A percentile compares a stretch with the other conserved stretches of the same genome.
phyloP scores from a whole-genome alignment of 106 monocot species.

The Hemerocallis citrina region DNA sequence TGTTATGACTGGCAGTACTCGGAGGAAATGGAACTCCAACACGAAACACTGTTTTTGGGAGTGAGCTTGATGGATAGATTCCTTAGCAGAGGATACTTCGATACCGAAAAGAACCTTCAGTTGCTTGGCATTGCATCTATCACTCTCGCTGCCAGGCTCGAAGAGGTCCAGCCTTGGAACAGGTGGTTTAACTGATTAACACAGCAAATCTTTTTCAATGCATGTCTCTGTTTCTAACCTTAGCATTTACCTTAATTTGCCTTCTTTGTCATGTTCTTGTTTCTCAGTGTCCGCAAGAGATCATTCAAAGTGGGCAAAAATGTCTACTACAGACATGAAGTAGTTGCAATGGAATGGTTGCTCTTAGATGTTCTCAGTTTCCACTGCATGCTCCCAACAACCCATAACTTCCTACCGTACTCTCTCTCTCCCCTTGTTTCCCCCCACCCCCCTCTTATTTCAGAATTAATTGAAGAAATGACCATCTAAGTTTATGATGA shows the following conservation, averaged over 20 bases:
- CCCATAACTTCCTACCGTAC: constrained; percentile 82
- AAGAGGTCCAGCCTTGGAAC: constrained; percentile 94
- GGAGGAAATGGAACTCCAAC: constrained; percentile 37
- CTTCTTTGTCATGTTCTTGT: background rate
- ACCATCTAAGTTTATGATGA: background rate
- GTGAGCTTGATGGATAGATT: constrained; percentile 78
- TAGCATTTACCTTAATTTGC: background rate
- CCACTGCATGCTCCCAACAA: constrained; percentile 70
- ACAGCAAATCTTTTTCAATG: background rate
- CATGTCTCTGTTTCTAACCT: background rate
- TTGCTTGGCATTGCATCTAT: constrained; percentile 75
- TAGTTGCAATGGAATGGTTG: constrained; percentile 99
- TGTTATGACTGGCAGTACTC: constrained; percentile 39
- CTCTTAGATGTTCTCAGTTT: constrained; percentile 75
- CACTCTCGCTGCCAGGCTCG: constrained; percentile 79
- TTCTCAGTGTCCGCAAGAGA: constrained; percentile 44
- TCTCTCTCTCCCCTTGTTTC: background rate
- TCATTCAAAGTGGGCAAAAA: constrained; percentile 51
- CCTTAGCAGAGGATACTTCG: constrained; percentile 64
- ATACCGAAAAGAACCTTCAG: constrained; percentile 49
- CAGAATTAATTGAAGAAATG: background rate
- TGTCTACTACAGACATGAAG: constrained; percentile 54
- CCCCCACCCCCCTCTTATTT: background rate
- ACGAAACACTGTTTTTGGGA: constrained; percentile 80
- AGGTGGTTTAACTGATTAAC: constrained; percentile 17